Base-by-base conservation (phyloP, 1,284 basidiomycete genomes). In the Leucoagaricus sp. region DNA sequence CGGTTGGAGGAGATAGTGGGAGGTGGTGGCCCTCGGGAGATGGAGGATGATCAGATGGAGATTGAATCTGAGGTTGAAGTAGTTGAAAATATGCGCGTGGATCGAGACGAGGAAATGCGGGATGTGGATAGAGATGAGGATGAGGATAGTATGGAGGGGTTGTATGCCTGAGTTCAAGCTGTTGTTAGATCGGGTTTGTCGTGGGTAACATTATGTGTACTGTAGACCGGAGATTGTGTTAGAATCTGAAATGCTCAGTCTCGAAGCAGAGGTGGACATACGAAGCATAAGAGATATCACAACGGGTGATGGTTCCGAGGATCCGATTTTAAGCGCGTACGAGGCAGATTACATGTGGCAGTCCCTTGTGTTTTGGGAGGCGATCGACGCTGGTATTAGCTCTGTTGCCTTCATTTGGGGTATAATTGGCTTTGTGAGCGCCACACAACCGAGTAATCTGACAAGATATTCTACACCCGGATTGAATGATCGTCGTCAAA, bases 71-170 rank as follows among this genome's bases (percentile, higher is more conserved):
- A 5, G n/a, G 33, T 21, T 10, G 33, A 21, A 2, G 28, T 21
- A 41, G 15, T 41, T 41, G 40, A 23, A 5, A 23, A 5, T 15
- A 7, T 23, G 7, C 7, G 25, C 19, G 15, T 15, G n/a, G 42
- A 28, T 13, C 44, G 29, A 17, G 52, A 53, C 17, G 21, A 53
- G n/a, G 42, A 53, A 15, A 53, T 53, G 51, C 31, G 10, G 19
- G 51, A 36, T 10, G 41, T 28, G 12, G 49, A 51, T 23, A 26
- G 49, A 13, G 34, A 47, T 40, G 46, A 49, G 13, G 49, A 46
- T 47, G 49, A 13, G 17, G 55, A 57, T 41, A 57, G 55, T 46
- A 51, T 46, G 36, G 55, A 57, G 33, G 55, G 55, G 2, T 40
- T 57, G 36, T 57, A 57, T 33, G 49, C 38, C 13, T 57, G 47